phyloP scores from a whole-genome alignment of 305 asterid genomes.

The Petunia hybrid region DNA sequence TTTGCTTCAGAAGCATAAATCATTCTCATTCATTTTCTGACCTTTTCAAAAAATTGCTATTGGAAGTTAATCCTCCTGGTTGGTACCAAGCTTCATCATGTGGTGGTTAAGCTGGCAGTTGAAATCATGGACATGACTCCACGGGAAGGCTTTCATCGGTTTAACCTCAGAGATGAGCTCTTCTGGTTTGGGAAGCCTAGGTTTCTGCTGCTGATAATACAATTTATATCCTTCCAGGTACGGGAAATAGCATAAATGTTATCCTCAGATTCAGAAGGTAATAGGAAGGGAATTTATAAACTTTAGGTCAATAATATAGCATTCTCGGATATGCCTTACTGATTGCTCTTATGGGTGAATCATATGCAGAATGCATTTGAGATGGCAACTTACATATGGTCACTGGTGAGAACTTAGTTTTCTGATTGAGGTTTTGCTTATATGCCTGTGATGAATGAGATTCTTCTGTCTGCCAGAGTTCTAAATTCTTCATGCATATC shows the following conservation, averaged over 20 bases:
- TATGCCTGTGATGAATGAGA: not conserved
- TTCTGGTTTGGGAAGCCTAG: constrained; percentile 96
- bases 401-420: constrained; percentile 55
- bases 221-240: constrained; percentile 89
- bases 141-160: constrained; percentile 61
- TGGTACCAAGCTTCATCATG: constrained; percentile 86
- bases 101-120: constrained; percentile 85
- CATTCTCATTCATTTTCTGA: constrained; percentile 23
- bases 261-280: not conserved
- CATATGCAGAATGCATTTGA: constrained; percentile 89
- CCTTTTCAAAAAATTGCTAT: constrained; percentile 27
- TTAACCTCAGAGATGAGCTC: constrained; percentile 88
- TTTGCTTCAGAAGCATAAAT: not conserved
- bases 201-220: constrained; percentile 79
- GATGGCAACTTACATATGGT: constrained; percentile 85
- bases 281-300: not conserved
- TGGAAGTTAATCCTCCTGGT: constrained; percentile 79
- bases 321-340: not conserved
- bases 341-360: constrained; percentile 22
- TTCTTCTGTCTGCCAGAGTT: not conserved
- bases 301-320: not conserved
- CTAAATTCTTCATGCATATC: not conserved
- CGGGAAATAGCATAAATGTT: not conserved
- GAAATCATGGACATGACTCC: constrained; percentile 73
- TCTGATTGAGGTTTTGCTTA: constrained; percentile 1